Conservation (phyloP, 768 basidiomycete genomes). For the Collybia mongolica region DNA sequence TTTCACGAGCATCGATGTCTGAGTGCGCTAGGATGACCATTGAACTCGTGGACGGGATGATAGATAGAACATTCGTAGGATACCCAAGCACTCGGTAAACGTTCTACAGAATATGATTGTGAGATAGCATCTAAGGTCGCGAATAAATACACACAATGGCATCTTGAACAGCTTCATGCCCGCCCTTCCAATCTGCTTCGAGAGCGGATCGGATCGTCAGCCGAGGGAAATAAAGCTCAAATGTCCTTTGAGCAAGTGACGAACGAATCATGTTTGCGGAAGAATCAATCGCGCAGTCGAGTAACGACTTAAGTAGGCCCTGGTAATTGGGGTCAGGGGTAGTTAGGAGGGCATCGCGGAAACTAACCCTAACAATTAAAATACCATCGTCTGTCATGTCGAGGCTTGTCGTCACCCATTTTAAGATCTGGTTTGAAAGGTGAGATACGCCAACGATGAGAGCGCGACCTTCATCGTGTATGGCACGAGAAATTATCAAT, state of each 20-base stretch:
- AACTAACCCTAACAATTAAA: slow-evolving; percentile 26
- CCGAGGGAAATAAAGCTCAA: slow-evolving; percentile 44
- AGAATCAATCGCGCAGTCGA: slow-evolving; percentile 33
- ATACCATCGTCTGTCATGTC: slow-evolving; percentile 19
- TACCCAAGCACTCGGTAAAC: slow-evolving; percentile 34
- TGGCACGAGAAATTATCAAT: slow-evolving; percentile 20
- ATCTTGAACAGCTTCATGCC: slow-evolving; percentile 31
- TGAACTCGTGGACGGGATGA: slow-evolving; percentile 26
- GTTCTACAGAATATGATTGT: slow-evolving; percentile 21
- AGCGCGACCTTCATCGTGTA: slow-evolving; percentile 28
- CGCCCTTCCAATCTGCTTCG: slow-evolving; percentile 36
- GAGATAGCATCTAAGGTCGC: neutral
- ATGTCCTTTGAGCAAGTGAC: slow-evolving; percentile 44
- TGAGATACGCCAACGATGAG: slow-evolving; percentile 26
- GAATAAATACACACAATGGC: slow-evolving; percentile 36
- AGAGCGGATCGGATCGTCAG: slow-evolving; percentile 32
- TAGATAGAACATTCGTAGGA: slow-evolving; percentile 8
- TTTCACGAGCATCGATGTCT: slow-evolving; percentile 9
- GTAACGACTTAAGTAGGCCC: slow-evolving; percentile 24
- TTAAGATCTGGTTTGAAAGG: slow-evolving; percentile 21
- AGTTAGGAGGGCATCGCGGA: neutral
- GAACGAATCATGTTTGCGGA: slow-evolving; percentile 39
- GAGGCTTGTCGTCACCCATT: slow-evolving; percentile 28
- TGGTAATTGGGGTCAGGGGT: slow-evolving; percentile 7
- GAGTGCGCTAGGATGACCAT: slow-evolving; percentile 39